phyloP scores from a whole-genome alignment of 2,329 filamentous ascomycete genomes.

The Fusarium sp. region DNA sequence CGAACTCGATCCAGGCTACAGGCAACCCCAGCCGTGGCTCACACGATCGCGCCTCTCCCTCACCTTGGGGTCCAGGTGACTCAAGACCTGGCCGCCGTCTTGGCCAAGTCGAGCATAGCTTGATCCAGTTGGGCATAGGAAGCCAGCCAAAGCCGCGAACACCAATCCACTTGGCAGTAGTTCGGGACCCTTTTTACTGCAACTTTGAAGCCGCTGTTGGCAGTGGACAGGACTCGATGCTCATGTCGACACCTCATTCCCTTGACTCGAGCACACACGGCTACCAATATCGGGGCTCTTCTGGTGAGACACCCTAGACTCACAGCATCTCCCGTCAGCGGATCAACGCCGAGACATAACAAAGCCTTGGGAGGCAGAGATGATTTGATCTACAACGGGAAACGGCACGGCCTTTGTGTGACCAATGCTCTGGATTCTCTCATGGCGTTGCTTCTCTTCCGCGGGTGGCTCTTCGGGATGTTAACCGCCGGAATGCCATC shows the following conservation, averaged over 20 bases:
- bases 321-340: slow-evolving; percentile 18
- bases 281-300: slow-evolving; percentile 1
- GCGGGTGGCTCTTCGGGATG: slow-evolving; percentile 7
- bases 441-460: slow-evolving; percentile 6
- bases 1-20: slow-evolving; percentile 1
- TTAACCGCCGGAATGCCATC: slow-evolving; percentile 12
- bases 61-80: slow-evolving; percentile 31
- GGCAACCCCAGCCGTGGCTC: slow-evolving; percentile 31
- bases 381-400: slow-evolving; percentile 10
- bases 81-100: slow-evolving; percentile 30
- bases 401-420: slow-evolving; percentile 19
- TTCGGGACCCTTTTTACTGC: slow-evolving; percentile 21
- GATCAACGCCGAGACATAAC: slow-evolving; percentile 35
- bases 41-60: slow-evolving; percentile 30
- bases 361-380: background rate
- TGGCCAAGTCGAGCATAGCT: slow-evolving; percentile 25
- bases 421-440: slow-evolving; percentile 15
- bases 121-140: slow-evolving; percentile 27
- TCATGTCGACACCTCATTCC: slow-evolving; percentile 27
- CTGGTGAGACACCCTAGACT: slow-evolving; percentile 36
- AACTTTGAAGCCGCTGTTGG: slow-evolving; percentile 15
- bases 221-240: slow-evolving; percentile 12
- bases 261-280: slow-evolving; percentile 36
- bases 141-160: slow-evolving; percentile 28
- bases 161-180: slow-evolving; percentile 17